Base-by-base conservation (phyloP, 768 basidiomycete species). In the Obba rivulosa region DNA sequence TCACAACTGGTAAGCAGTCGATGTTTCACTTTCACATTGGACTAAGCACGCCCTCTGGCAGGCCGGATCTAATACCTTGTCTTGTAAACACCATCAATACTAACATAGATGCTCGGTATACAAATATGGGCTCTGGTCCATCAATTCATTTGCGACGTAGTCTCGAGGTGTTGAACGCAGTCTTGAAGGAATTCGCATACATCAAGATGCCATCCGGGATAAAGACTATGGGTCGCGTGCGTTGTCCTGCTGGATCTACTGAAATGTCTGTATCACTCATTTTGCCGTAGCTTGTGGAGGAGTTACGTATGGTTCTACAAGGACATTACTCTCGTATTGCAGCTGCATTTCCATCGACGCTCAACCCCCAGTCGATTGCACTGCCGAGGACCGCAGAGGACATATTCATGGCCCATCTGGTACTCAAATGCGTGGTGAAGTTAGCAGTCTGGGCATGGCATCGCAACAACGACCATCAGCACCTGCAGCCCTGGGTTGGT, bases 401-500 rank as follows among this genome's bases (percentile, higher is more conserved):
- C 44, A 61, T 88, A 34, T 69, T 67, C 56, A 54, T 88, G 14
- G 78, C 79, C 2, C 83, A 92, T 60, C 65, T 92, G 16, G 66
- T 81, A 3, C 89, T 83, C 71, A 92, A 94, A 63, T 81, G 79
- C 55, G 68, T 93, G 38, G 67, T 74, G 11, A 90, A 83, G 57
- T 74, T 88, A 63, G 76, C 78, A 9, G 54, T 77, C 24, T 93
- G 88, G 87, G 61, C 83, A 11, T 92, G 87, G 85, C 67, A 69
- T 9, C 71, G 69, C 25, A 38, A 41, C 21, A 68, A 69, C 41
- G 72, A 75, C 49, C 57, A 68, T 25, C 60, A 69, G 18, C 65
- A 67, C 17, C 73, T 78, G 48, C 68, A 70, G 53, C 65, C 70
- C 38, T 84, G 83, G 80, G 85, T 81, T 57, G 47, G 72, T 66